Conservation (phyloP, 1,139 yeast species). For the Suhomyces chickasaworum region DNA sequence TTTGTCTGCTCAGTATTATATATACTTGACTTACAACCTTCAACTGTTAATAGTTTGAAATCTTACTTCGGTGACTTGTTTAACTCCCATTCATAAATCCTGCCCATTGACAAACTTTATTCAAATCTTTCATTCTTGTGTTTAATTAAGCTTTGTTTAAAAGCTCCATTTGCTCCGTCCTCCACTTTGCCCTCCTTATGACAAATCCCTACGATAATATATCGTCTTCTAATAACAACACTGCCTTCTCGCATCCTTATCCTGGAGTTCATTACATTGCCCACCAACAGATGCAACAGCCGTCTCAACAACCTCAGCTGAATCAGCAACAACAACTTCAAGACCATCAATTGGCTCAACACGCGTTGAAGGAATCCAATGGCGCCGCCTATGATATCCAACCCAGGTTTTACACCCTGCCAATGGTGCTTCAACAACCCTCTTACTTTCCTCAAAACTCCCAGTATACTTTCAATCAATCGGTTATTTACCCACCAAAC, state of each 20-base stretch:
- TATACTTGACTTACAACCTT: slow-evolving; percentile 6
- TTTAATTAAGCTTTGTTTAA: too few relatives aligned
- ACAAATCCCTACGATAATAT: slow-evolving; percentile 8
- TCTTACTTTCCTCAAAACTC: slow-evolving; percentile 20
- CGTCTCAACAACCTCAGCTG: slow-evolving; percentile 12
- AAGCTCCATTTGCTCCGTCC: background rate
- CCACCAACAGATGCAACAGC: slow-evolving; percentile 16
- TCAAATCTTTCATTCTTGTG: background rate
- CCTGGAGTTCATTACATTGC: slow-evolving; percentile 9
- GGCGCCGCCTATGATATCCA: slow-evolving; percentile 17
- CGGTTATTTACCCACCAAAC: slow-evolving; percentile 20
- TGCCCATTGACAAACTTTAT: background rate
- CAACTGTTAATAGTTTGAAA: background rate
- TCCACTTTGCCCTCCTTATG: slow-evolving; percentile 5
- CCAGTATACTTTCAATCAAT: slow-evolving; percentile 24
- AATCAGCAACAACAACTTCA: slow-evolving; percentile 9
- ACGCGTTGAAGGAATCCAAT: slow-evolving; percentile 12
- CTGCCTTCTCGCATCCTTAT: slow-evolving; percentile 8
- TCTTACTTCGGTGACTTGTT: background rate
- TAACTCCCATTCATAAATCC: background rate
- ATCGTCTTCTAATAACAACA: slow-evolving; percentile 4
- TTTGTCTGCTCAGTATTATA: slow-evolving; percentile 10
- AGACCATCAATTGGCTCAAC: slow-evolving; percentile 13
- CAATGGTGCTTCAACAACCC: slow-evolving; percentile 28
- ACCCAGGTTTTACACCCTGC: slow-evolving; percentile 25